Percentiles rank a stretch among this genome's conserved stretches.
phyloP scores from a whole-genome alignment of 768 basidiomycete species.

The Xerocomellus dryophilus region DNA sequence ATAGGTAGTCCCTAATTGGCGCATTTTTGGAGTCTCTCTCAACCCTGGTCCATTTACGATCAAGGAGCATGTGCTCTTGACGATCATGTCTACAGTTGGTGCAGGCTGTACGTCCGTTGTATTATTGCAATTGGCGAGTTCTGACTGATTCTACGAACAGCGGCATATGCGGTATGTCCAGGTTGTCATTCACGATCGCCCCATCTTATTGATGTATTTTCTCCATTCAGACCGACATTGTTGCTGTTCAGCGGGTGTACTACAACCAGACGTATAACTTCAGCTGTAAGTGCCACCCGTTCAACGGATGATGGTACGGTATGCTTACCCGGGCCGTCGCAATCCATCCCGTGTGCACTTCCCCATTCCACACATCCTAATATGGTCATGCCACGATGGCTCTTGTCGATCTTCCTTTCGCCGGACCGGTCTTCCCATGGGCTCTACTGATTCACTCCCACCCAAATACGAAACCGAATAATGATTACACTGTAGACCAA shows the following conservation, averaged over 20 bases:
- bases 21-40: constrained; percentile 54
- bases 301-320: background rate
- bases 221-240: constrained; percentile 53
- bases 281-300: constrained; percentile 32
- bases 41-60: constrained; percentile 77
- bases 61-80: constrained; percentile 69
- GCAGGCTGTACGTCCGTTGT: constrained; percentile 19
- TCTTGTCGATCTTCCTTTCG: background rate
- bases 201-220: background rate
- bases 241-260: constrained; percentile 69
- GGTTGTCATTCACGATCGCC: background rate
- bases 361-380: background rate
- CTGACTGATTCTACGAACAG: constrained; percentile 15
- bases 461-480: constrained; percentile 19
- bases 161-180: constrained; percentile 45
- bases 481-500: constrained; percentile 35
- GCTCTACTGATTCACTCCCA: background rate
- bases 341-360: background rate
- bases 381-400: background rate
- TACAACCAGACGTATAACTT: constrained; percentile 61
- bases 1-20: constrained; percentile 48
- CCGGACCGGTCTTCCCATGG: background rate
- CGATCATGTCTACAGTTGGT: constrained; percentile 59
- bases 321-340: constrained; percentile 1
- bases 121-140: background rate